Evolutionary conservation across 768 basidiomycete genomes (phyloP).

Genomic region (Steccherinum ochraceum): DNA sequence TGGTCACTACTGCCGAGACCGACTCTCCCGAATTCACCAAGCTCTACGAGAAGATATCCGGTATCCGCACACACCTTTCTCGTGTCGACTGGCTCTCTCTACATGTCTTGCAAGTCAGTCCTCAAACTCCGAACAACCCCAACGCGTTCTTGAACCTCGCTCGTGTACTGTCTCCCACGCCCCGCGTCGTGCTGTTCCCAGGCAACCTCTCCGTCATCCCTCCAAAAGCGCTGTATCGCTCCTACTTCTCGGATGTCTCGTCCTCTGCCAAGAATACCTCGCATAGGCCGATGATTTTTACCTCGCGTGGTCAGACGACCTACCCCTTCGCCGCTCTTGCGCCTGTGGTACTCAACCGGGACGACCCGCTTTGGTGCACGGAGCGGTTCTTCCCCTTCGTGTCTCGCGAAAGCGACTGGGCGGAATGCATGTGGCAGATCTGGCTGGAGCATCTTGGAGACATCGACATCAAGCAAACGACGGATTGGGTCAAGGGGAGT

Average conservation of each 20-base stretch:
- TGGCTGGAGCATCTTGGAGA: constrained; percentile 49
- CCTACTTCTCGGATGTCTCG: constrained; percentile 8
- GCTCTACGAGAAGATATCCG: constrained; percentile 14
- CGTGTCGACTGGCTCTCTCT: constrained; percentile 27
- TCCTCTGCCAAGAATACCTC: constrained; percentile 2
- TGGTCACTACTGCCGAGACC: constrained; percentile 32
- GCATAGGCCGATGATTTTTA: constrained; percentile 23
- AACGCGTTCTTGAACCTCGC: constrained; percentile 60
- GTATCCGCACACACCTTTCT: constrained; percentile 8
- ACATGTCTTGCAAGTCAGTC: constrained; percentile 42
- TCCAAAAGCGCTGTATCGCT: constrained; percentile 19
- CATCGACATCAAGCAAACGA: constrained; percentile 20
- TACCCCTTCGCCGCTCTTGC: constrained; percentile 37
- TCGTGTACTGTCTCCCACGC: constrained; percentile 48
- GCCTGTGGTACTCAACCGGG: constrained; percentile 36
- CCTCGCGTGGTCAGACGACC: constrained; percentile 21
- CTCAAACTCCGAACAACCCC: constrained; percentile 30
- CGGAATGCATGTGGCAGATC: constrained; percentile 61
- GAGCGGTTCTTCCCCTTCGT: constrained; percentile 44
- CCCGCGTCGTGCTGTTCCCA: constrained; percentile 46
- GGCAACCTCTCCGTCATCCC: constrained; percentile 28
- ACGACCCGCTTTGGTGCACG: constrained; percentile 54
- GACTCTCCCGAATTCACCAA: constrained; percentile 18
- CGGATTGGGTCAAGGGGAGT: constrained; percentile 11
- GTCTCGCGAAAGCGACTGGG: constrained; percentile 49